Conservation (phyloP, 139 green algal species). For the Chara braunii region DNA sequence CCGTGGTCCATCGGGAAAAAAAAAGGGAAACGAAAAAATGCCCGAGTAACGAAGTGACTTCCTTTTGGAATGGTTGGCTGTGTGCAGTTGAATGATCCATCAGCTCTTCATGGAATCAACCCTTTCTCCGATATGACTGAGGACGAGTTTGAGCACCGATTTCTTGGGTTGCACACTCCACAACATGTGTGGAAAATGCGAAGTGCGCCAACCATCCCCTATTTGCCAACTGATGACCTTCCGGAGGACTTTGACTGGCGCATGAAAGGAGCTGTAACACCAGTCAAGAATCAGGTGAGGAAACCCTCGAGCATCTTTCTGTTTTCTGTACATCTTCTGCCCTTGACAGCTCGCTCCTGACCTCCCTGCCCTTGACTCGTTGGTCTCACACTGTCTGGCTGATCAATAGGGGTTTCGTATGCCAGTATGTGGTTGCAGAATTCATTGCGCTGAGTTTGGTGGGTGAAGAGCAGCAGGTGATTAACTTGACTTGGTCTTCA, state of each 20-base stretch:
- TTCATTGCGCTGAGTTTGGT: no score
- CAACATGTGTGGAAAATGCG: neutral
- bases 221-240: slow-evolving; percentile 37
- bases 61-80: neutral
- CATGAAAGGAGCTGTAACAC: slow-evolving; percentile 48
- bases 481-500: no score
- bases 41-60: no score
- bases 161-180: slow-evolving; percentile 26
- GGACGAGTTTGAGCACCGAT: slow-evolving; percentile 43
- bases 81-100: slow-evolving; percentile 30
- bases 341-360: neutral
- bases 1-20: no score
- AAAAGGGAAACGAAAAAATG: no score
- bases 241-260: slow-evolving; percentile 57
- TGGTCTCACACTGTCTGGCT: neutral
- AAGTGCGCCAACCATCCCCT: neutral
- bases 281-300: slow-evolving; percentile 62
- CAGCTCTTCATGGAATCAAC: slow-evolving; percentile 30
- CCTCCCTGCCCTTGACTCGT: neutral
- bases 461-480: no score
- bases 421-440: no score
- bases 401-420: no score
- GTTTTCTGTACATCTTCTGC: neutral
- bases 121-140: slow-evolving; percentile 46
- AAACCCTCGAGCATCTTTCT: no score